phyloP scores from a whole-genome alignment of 2,329 filamentous ascomycete genomes.

The Penicillium hordei region DNA sequence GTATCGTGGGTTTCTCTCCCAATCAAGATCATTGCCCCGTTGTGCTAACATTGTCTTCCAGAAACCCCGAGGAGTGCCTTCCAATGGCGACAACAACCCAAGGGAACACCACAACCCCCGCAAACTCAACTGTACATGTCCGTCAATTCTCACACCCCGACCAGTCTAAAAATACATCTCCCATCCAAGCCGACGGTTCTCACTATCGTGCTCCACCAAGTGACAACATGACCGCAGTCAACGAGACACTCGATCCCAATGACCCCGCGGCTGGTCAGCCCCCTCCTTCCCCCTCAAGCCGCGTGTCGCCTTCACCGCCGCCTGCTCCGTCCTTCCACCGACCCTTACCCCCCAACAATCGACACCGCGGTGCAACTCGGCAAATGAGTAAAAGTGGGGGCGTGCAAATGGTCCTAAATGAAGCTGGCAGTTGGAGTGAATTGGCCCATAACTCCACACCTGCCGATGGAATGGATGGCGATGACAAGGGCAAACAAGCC shows the following conservation, averaged over 20 bases:
- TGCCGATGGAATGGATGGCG: slow-evolving; percentile 57
- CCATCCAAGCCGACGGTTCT: slow-evolving; percentile 32
- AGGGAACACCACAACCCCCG: slow-evolving; percentile 13
- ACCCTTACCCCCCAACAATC: slow-evolving; percentile 40
- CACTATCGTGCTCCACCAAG: slow-evolving; percentile 29
- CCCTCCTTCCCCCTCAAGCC: slow-evolving; percentile 31
- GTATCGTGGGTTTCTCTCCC: slow-evolving; percentile 28
- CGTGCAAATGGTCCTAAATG: slow-evolving; percentile 86
- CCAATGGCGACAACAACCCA: slow-evolving; percentile 23
- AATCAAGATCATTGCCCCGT: slow-evolving; percentile 7
- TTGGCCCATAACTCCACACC: slow-evolving; percentile 76
- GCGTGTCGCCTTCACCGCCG: slow-evolving; percentile 26
- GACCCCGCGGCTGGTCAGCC: slow-evolving; percentile 22
- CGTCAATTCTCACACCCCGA: slow-evolving; percentile 41
- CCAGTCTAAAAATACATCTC: slow-evolving; percentile 30
- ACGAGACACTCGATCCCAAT: slow-evolving; percentile 32
- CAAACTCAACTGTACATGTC: slow-evolving; percentile 29
- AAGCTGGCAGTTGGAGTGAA: slow-evolving; percentile 86
- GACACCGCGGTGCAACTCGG: slow-evolving; percentile 62
- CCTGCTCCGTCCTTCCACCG: slow-evolving; percentile 41
- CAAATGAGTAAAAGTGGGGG: slow-evolving; percentile 78
- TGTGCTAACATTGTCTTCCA: slow-evolving; percentile 16
- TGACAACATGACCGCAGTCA: slow-evolving; percentile 28
- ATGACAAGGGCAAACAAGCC: slow-evolving; percentile 48
- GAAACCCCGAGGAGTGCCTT: slow-evolving; percentile 43